Percentiles rank a stretch among this genome's conserved stretches.
Conservation (phyloP, 345 rosid species). For the Eucalyptus rudis region DNA sequence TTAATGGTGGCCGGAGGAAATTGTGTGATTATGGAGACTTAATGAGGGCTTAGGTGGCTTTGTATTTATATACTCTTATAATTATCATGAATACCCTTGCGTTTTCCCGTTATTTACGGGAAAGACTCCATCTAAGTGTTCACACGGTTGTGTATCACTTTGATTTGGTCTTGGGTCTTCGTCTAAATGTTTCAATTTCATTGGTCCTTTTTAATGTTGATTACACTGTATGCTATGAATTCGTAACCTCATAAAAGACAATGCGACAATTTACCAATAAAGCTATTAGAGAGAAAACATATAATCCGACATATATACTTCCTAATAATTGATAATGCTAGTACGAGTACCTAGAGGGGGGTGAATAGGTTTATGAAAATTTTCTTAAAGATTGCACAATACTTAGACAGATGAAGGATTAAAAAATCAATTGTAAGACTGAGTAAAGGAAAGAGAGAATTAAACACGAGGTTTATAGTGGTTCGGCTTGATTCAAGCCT, state of each 20-base stretch:
- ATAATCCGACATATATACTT: no score
- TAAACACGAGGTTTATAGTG: no score
- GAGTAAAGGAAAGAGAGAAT: no score
- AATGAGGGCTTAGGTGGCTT: background rate
- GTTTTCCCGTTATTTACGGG: background rate
- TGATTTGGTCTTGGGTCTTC: background rate
- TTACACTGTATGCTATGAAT: no score
- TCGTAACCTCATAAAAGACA: background rate
- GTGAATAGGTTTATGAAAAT: no score
- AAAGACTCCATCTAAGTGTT: background rate
- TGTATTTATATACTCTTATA: background rate
- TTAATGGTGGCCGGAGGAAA: conserved; percentile 2
- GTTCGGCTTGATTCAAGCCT: no score
- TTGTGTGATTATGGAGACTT: background rate
- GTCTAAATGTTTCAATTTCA: background rate
- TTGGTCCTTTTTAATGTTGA: background rate
- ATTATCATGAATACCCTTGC: background rate
- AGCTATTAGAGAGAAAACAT: no score
- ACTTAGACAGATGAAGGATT: no score
- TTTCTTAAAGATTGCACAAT: no score
- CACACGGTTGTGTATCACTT: background rate
- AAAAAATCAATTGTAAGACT: no score
- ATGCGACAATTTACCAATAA: background rate
- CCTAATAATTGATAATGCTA: no score
- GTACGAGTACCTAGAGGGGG: no score